phyloP scores from a whole-genome alignment of 257 asterid species.

The Cinchona pubescens region DNA sequence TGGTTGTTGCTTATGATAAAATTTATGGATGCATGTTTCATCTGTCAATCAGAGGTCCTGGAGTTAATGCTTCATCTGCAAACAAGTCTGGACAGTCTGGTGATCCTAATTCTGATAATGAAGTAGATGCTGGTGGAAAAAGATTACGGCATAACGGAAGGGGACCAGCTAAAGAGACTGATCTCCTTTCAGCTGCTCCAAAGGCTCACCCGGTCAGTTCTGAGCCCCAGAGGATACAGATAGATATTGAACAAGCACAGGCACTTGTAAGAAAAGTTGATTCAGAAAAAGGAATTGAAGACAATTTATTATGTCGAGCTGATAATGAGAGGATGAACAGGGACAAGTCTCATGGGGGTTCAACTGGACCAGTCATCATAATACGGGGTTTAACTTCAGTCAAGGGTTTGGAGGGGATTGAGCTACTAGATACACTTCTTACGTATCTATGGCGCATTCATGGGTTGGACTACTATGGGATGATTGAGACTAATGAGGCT shows the following conservation, averaged over 20 bases:
- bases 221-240: constrained; percentile 72
- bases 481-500: constrained; percentile 76
- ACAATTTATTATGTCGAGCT: constrained; percentile 65
- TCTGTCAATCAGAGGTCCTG: constrained; percentile 70
- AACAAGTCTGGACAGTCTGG: constrained; percentile 69
- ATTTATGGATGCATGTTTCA: constrained; percentile 8
- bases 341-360: constrained; percentile 80
- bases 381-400: constrained; percentile 70
- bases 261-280: constrained; percentile 84
- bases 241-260: constrained; percentile 75
- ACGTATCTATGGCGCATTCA: constrained; percentile 99
- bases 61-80: constrained; percentile 50
- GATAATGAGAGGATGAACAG: constrained; percentile 77
- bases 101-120: constrained; percentile 78
- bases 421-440: constrained; percentile 84
- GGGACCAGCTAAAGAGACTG: constrained; percentile 56
- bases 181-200: constrained; percentile 61
- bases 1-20: not conserved
- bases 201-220: constrained; percentile 80
- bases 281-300: constrained; percentile 81
- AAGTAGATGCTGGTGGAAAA: constrained; percentile 63
- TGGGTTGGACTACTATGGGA: constrained; percentile 91
- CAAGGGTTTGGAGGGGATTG: constrained; percentile 92
- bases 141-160: constrained; percentile 67
- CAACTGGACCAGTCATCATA: constrained; percentile 87